Evolutionary conservation across 2,329 filamentous ascomycete species (phyloP).

Genomic region (Epichloe gansuensis): DNA sequence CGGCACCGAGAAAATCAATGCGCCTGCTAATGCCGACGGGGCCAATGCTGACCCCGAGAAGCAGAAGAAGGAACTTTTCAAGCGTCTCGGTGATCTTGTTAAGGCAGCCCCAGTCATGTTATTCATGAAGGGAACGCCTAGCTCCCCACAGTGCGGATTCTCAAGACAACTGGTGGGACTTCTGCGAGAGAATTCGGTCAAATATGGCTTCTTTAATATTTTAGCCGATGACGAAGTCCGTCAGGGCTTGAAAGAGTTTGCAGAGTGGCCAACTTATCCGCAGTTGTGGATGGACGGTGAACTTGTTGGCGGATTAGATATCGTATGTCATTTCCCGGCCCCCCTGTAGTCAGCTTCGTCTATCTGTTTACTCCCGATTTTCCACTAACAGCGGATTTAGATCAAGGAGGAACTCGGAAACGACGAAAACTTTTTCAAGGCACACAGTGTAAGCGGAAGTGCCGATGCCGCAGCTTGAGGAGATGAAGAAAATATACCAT

Average conservation of each 20-base stretch:
- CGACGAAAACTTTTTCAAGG: constrained; percentile 68
- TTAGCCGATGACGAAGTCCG: constrained; percentile 93
- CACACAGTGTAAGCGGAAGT: constrained; percentile 47
- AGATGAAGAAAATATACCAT: background rate
- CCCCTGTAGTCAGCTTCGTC: background rate
- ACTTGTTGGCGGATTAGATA: constrained; percentile 85
- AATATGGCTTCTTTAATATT: constrained; percentile 99
- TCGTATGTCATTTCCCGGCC: constrained; percentile 48
- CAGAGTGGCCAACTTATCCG: constrained; percentile 97
- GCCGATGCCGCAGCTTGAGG: constrained; percentile 25
- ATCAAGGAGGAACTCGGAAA: constrained; percentile 87
- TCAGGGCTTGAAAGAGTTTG: constrained; percentile 90
- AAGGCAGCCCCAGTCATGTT: constrained; percentile 96
- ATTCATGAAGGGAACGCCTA: constrained; percentile 96
- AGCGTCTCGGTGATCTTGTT: constrained; percentile 69
- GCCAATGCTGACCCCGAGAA: constrained; percentile 35
- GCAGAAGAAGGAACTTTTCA: constrained; percentile 73
- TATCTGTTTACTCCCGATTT: background rate
- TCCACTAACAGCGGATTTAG: constrained; percentile 30
- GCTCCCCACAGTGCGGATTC: constrained; percentile 80
- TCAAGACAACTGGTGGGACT: constrained; percentile 79
- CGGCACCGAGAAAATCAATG: constrained; percentile 23
- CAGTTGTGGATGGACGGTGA: constrained; percentile 89
- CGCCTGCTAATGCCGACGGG: constrained; percentile 30
- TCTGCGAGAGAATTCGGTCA: constrained; percentile 76